Evolutionary conservation across 2,329 filamentous ascomycete genomes (phyloP), one percentile per base, ranked within the genome.

Genomic region (Aspergillus novofumigatus): DNA sequence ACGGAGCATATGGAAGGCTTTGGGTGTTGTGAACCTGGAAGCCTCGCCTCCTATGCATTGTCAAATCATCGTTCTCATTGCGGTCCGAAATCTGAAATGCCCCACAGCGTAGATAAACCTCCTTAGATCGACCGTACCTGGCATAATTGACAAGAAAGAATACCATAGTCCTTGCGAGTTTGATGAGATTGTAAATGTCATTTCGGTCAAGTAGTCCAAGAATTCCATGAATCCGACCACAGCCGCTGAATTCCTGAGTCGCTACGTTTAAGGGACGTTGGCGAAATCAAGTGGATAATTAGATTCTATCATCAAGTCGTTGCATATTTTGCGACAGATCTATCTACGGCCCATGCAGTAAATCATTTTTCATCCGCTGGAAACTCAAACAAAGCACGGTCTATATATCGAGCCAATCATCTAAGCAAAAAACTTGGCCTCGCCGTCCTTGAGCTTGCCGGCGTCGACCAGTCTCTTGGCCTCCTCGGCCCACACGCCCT

Each of bases 381-480:
- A 38, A 38, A 35, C 32, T 35, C 14, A 38, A 38, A 38, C 32
- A 38, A 38, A 7, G 32, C 32, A 38, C 32, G 5, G 32, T 38
- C 32, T 23, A 23, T 23, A 23, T 47, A 7, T 14, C 35, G 17
- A 17, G 23, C 11, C 21, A 54, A 26, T 45, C 26, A 60, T 62
- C 56, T 68, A 72, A 60, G 57, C 63, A 55, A 80, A 74, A 59
- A 70, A 63, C 83, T 94, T 96, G 66, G 85, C 78, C 62, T 97
- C 93, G 45, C 86, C 88, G 21, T 89, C 89, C 81, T 93, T 92
- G 58, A 94, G 78, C 84, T 95, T 96, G 64, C 92, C 92, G 63
- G 88, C 90, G 50, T 77, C 86, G 59, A 94, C 83, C 38, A 97
- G 84, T 62, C 88, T 84, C 81, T 89, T 85, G 55, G 88, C 86